Evolutionary conservation across 306 rosid species (phyloP), one percentile per base, ranked within the genome.

Genomic region (Citrullus colocynthis): DNA sequence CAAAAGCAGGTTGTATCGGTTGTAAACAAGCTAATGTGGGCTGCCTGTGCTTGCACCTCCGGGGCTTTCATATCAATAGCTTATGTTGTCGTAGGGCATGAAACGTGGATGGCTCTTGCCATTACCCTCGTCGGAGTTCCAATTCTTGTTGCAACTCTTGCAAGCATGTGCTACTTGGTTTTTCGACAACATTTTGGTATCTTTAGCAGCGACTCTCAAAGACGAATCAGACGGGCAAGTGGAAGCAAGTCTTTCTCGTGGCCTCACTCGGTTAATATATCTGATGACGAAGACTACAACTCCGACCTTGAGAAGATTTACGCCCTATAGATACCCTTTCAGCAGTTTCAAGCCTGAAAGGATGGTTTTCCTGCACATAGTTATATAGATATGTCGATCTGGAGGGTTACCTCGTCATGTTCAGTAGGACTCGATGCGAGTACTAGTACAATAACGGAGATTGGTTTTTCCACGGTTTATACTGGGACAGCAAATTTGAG

Each of bases 21-120:
- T 21, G 97, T 95, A 48, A 95, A 95, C 87, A 95, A 92, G 86
- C 81, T 95, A 15, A 92, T 95, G 99, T 92, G 97, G 99, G 93
- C 86, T 61, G 99, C 99, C 37, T 95, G 99, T 72, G 87, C 96
- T 48, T 95, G 99, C 91, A 95, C 97, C 24, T 88, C 91, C 17
- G 99, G 97, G 64, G 97, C 97, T 59, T 95, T 89, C 66, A 85
- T 92, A 17, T 84, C 97, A 0, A 85, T 95, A 66, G 90, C 97
- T 77, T 95, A 79, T 77, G 93, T 85, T 59, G 89, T 95, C 37
- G 97, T 92, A 55, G 99, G 99, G 74, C 59, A 81, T 9, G 69
- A 55, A 17, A 80, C 79, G 63, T 90, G 99, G 99, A 92, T 92
- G 99, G 97, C 97, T 9, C 81, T 87, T 7, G 90, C 94, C 62